Base-by-base conservation (phyloP, 176 grass and related monocot species). In the Areca catechu region DNA sequence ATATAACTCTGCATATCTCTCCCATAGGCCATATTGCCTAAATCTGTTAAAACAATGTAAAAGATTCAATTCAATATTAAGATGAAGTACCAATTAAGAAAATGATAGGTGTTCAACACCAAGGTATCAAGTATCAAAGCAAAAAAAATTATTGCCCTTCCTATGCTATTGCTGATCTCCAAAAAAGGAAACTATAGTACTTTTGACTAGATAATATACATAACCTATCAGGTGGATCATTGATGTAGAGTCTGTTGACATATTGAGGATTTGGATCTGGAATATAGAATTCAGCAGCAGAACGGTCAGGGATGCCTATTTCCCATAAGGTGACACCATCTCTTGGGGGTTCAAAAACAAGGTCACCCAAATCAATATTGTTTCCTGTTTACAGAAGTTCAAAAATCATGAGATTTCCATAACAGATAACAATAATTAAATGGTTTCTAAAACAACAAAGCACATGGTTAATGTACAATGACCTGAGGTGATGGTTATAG, bases 1-100 rank as follows among this genome's bases (percentile, higher is more conserved):
- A 72, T 90, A 96, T 14, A 96, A 50, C 0, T 90, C 80, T 10
- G 71, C 53, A 57, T 88, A 96, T 62, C 86, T 72, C 22, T 84
- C 92, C 92, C 92, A 96, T 16, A 90, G 21, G 3, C 92, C 92
- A 62, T 96, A 96, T 53, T 96, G 92, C 47, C 83, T 65, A 50
- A 82, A 95, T 54, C 81, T 88, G 48, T 61, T 12, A 37, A 37
- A 37, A 10, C 30, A 37, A 37, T 9, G 34, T 12, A 37, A 9
- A 1, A 53, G 19, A 19, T 28, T 30, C 16, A 62, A 2, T 4
- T 22, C 1, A 19, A 19, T 24, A 18, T 20, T 37, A 52, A 28
- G 16, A 51, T 20, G 7, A 51, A 16, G 4, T 16, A 22, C 34
- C 34, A 10, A 37, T 37, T 37, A 37, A 37, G 34, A 37, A 37